These are phyloP conservation scores for Trichophyton benhamiae DNA, from an alignment of 2,329 filamentous ascomycete species.

Conservation along the genomic window DNA sequence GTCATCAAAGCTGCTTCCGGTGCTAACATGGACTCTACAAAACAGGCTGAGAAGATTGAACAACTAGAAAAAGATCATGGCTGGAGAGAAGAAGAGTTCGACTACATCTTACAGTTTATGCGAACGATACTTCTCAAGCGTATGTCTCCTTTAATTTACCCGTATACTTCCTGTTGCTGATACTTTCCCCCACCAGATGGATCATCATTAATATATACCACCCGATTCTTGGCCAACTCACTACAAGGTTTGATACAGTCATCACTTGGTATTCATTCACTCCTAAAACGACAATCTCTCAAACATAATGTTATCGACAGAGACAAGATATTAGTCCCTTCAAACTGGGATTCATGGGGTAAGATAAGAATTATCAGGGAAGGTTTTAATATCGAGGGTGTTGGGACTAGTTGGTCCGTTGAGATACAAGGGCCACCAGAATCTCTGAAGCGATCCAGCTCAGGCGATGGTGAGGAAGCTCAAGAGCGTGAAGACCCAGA, in stretches of 20 bases:
- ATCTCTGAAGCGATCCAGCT: conserved; percentile 15
- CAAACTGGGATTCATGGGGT: conserved; percentile 97
- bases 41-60: conserved; percentile 75
- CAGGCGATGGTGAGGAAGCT: conserved; percentile 13
- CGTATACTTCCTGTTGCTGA: conserved; percentile 7
- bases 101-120: conserved; percentile 86
- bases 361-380: conserved; percentile 89
- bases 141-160: conserved; percentile 33
- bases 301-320: conserved; percentile 88
- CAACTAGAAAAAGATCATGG: conserved; percentile 74
- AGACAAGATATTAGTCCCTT: conserved; percentile 85
- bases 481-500: conserved; percentile 17
- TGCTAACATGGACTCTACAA: conserved; percentile 16
- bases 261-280: conserved; percentile 71
- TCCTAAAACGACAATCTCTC: conserved; percentile 63
- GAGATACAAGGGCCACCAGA: conserved; percentile 54
- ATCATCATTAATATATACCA: conserved; percentile 73
- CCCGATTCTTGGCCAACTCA: conserved; percentile 61
- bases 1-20: background rate
- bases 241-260: conserved; percentile 73
- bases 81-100: conserved; percentile 95
- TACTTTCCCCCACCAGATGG: conserved; percentile 49
- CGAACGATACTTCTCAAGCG: conserved; percentile 79
- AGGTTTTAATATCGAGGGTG: conserved; percentile 77
- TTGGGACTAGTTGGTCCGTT: conserved; percentile 74